Evolutionary conservation across 306 rosid species (phyloP).

Genomic region (Vigna hirtella): DNA sequence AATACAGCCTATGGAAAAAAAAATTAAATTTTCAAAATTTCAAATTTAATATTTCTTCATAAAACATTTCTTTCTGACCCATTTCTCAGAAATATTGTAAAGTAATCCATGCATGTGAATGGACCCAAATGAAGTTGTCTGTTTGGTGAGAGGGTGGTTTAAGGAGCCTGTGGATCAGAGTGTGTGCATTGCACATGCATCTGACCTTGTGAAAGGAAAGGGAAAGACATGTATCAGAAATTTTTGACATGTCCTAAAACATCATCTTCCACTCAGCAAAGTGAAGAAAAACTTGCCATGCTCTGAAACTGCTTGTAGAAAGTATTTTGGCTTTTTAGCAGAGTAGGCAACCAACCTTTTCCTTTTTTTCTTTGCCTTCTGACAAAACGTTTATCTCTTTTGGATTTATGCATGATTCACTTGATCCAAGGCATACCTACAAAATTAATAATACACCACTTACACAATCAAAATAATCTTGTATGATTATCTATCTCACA

Average conservation of each 20-base stretch:
- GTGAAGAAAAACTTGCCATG: conserved; percentile 29
- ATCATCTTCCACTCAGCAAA: conserved; percentile 38
- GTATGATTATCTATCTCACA: conserved; percentile 58
- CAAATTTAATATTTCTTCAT: neutral
- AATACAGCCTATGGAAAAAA: no score
- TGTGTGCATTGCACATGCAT: conserved; percentile 43
- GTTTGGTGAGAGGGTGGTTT: conserved; percentile 9
- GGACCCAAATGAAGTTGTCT: conserved; percentile 36
- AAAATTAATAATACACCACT: conserved; percentile 27
- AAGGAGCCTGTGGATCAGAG: no score
- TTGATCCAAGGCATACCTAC: conserved; percentile 58
- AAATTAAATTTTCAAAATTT: no score
- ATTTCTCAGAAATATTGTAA: neutral
- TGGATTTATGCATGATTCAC: conserved; percentile 66
- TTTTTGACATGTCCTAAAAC: conserved; percentile 20
- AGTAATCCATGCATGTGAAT: neutral
- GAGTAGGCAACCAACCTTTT: conserved; percentile 66
- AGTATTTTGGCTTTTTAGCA: conserved; percentile 60
- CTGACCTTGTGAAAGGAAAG: conserved; percentile 49
- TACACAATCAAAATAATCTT: conserved; percentile 31
- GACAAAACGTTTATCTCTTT: conserved; percentile 58
- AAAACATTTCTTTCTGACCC: neutral
- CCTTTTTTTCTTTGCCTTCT: conserved; percentile 39
- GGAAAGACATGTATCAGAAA: conserved; percentile 17
- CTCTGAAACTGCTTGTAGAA: conserved; percentile 50